Conservation (phyloP, 2,329 filamentous ascomycete genomes). For the Diaporthe sp. region DNA sequence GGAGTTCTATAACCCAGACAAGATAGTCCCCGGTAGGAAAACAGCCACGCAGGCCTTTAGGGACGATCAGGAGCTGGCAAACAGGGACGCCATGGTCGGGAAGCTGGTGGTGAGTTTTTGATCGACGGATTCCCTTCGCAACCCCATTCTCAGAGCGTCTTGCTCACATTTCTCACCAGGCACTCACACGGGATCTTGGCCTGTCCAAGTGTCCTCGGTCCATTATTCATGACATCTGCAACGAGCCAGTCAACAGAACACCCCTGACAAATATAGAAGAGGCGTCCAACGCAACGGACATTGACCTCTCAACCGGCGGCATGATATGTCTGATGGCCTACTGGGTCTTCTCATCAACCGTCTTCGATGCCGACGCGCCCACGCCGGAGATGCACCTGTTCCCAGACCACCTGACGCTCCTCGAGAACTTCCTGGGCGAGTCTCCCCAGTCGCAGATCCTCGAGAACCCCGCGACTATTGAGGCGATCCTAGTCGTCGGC, state of each 20-base stretch:
- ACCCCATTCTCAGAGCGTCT: constrained; percentile 7
- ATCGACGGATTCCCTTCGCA: too few species aligned
- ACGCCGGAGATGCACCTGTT: constrained; percentile 70
- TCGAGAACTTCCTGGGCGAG: constrained; percentile 67
- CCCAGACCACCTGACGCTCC: constrained; percentile 69
- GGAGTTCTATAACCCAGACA: constrained; percentile 77
- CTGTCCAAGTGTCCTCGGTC: constrained; percentile 61
- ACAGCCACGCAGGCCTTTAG: constrained; percentile 76
- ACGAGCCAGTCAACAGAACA: constrained; percentile 57
- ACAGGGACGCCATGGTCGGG: constrained; percentile 77
- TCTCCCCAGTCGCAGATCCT: constrained; percentile 64
- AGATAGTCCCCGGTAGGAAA: constrained; percentile 71
- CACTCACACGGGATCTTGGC: constrained; percentile 74
- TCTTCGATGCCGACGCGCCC: constrained; percentile 71
- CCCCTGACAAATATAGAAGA: constrained; percentile 57
- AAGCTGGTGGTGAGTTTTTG: constrained; percentile 73
- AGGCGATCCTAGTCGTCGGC: constrained; percentile 72
- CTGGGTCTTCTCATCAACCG: constrained; percentile 72
- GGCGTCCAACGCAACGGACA: constrained; percentile 57
- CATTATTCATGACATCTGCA: constrained; percentile 62
- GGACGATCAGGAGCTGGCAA: constrained; percentile 72
- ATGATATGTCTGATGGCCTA: constrained; percentile 72
- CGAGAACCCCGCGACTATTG: constrained; percentile 67
- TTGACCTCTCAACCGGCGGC: constrained; percentile 72
- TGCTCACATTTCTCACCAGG: constrained; percentile 54